Conservation (phyloP, 2,329 filamentous ascomycete species). For the Calonectria pseudoreteaudii region DNA sequence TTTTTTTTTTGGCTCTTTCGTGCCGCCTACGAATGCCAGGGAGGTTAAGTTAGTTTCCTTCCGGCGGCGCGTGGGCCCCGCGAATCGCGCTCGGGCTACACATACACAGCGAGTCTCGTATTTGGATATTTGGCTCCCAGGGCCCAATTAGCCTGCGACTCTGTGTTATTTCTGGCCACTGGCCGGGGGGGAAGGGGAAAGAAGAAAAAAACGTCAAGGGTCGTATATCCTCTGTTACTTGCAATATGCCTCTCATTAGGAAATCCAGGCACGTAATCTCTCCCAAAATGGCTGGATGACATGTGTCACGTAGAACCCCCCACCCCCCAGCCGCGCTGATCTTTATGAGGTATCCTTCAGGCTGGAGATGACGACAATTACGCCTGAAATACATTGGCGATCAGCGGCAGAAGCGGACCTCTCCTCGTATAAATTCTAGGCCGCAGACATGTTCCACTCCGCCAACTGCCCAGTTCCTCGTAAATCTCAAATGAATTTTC, state of each 20-base stretch:
- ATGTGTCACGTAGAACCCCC: neutral
- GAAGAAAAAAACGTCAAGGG: neutral
- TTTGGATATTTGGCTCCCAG: neutral
- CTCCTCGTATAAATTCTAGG: neutral
- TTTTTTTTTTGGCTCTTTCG: neutral
- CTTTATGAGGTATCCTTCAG: neutral
- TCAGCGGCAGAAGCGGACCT: neutral
- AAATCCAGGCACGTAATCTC: neutral
- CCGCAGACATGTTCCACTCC: neutral
- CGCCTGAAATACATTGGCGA: neutral
- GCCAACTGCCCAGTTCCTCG: neutral
- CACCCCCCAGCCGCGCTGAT: neutral
- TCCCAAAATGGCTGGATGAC: neutral
- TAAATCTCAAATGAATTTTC: neutral
- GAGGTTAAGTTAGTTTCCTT: neutral
- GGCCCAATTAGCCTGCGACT: constrained; percentile 6
- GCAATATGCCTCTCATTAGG: neutral
- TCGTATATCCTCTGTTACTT: neutral
- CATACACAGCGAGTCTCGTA: neutral
- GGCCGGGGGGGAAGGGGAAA: too few species aligned
- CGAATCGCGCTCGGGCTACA: neutral
- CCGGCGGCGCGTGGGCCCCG: neutral
- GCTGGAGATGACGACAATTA: neutral
- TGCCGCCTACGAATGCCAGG: neutral
- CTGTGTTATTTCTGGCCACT: neutral